Conservation (phyloP, 2,329 filamentous ascomycete genomes). For the Calonectria fujianensis region DNA sequence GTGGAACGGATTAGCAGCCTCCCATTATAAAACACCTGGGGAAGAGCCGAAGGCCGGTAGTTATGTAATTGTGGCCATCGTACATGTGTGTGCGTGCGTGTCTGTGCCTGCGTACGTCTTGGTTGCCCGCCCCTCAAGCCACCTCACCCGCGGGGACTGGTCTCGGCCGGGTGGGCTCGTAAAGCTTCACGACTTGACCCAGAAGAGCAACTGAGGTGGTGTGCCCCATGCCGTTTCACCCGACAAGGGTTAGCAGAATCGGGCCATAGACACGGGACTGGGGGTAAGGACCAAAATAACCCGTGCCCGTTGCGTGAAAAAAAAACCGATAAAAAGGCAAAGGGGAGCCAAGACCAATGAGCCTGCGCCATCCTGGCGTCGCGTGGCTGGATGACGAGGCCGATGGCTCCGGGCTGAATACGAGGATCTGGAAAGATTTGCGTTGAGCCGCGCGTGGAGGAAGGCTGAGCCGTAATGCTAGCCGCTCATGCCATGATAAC, state of each 20-base stretch:
- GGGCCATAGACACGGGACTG: conserved; percentile 22
- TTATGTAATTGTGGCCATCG: conserved; percentile 30
- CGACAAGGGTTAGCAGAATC: conserved; percentile 17
- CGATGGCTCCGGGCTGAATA: conserved; percentile 36
- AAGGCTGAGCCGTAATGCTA: conserved; percentile 16
- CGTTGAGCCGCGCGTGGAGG: conserved; percentile 20
- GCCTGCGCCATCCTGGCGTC: conserved; percentile 26
- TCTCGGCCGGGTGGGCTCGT: conserved; percentile 23
- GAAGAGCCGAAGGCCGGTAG: conserved; percentile 35
- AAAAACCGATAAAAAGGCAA: conserved; percentile 27
- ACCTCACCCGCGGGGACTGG: conserved; percentile 30
- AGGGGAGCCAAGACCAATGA: conserved; percentile 16
- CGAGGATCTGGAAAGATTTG: conserved; percentile 17
- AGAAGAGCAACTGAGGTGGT: conserved; percentile 23
- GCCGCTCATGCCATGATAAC: conserved; percentile 18
- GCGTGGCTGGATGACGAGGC: conserved; percentile 25
- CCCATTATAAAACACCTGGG: conserved; percentile 28
- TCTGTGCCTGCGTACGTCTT: conserved; percentile 17
- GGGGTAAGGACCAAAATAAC: background rate
- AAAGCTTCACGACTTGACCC: conserved; percentile 22
- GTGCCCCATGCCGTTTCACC: conserved; percentile 20
- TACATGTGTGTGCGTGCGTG: conserved; percentile 20
- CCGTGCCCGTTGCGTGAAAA: conserved; percentile 25
- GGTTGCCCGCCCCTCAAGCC: conserved; percentile 27
- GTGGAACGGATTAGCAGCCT: conserved; percentile 21